Base-by-base conservation (phyloP, 441 rosid genomes). In the Gossypium davidsonii region DNA sequence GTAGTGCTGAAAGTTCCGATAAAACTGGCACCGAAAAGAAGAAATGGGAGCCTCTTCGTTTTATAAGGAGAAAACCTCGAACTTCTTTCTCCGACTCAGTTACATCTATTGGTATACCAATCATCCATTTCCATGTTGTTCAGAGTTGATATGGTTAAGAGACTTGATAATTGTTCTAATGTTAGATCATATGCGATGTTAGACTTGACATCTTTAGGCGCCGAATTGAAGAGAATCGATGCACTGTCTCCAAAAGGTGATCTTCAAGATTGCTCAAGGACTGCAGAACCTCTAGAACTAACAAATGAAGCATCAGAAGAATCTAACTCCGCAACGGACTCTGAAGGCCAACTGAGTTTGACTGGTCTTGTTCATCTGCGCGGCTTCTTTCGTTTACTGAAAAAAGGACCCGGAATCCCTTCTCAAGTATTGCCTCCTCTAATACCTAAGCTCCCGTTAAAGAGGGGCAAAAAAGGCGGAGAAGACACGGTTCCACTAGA, bases 361-460 rank as follows among this genome's bases (percentile, higher is more conserved):
- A 3, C 51, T 60, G 63, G 70, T 67, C 63, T 72, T 15, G 64
- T 72, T 17, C 84, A 79, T 0, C 85, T 90, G 95, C 79, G 83
- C 3, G 86, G 92, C 34, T 83, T 92, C 80, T 74, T 85, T 73
- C 82, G 85, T 14, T 76, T 81, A 25, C 79, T 90, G 74, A 94
- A 87, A 75, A 92, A 85, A 74, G 95, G 92, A 70, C 77, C 89
- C 9, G 78, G 83, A 1, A 81, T 78, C 83, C 84, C 81, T 25
- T 81, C 86, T 71, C 90, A 87, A 34, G 79, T 85, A 9, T 81
- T 87, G 49, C 79, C 91, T 49, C 78, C 86, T 15, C 66, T 80
- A 49, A 87, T 83, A 88, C 92, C 94, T 0, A 89, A 78, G 80
- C 90, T 89, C 49, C 86, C 92, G 2, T 81, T 90, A 78, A 83